Base-by-base conservation (phyloP, 2,329 filamentous ascomycete species). In the Verticillium alfalfae region DNA sequence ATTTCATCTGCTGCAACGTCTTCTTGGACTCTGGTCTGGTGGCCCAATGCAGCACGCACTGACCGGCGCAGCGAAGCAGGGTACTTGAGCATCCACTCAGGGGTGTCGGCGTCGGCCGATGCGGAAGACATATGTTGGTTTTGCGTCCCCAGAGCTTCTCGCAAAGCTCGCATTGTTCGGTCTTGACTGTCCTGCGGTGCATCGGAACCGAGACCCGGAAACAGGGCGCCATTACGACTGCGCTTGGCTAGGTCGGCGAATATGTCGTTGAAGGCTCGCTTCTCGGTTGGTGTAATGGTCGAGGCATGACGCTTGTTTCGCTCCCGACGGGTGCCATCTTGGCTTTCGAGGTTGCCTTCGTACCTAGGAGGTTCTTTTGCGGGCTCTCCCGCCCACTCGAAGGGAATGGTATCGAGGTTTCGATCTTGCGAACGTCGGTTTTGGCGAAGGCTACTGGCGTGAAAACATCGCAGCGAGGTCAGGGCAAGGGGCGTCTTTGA, bases 261-360 rank as follows among this genome's bases (percentile, higher is more conserved):
- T 55, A 88, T 88, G 59, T 86, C 79, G 59, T 80, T 77, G 66
- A 89, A 89, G 59, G 88, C 83, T 58, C 79, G 76, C 34, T 82
- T 78, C 69, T 89, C 86, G 0, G 75, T 69, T 0, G 81, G 81
- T 0, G 86, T 89, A 57, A 88, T 85, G 5, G 85, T 88, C 3
- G 79, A 80, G 56, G 71, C 55, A 2, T 26, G 45, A 18, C 45
- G 45, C 12, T 52, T 52, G 45, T 18, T 22, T 52, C 45, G 45
- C 9, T 9, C 18, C 22, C 45, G n/a, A 18, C 45, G 45, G 45
- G 10, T 34, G 41, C 9, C 15, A 18, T 16, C 22, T 5, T 37
- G 10, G 61, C 60, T 41, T 37, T 60, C 65, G 10, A 58, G 34
- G 9, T 55, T 41, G 39, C 9, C 26, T 5, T 59, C 57, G 18